phyloP scores from a whole-genome alignment of 176 grass and related monocot genomes.

The Poa annua region DNA sequence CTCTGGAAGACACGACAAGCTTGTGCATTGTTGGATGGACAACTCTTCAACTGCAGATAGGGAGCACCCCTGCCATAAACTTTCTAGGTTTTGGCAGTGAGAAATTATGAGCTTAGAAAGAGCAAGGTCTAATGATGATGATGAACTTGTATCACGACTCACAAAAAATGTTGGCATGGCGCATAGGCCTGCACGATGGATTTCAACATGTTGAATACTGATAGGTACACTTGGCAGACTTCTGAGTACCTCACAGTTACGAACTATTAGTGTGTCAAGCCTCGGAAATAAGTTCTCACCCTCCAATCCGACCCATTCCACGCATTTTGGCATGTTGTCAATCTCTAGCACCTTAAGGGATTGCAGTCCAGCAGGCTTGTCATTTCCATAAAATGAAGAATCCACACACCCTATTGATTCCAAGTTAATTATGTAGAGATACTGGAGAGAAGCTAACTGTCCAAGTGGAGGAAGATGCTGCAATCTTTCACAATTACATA shows the following conservation, averaged over 20 bases:
- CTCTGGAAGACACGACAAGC: slow-evolving; percentile 31
- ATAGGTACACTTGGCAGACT: slow-evolving; percentile 34
- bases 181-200: slow-evolving; percentile 28
- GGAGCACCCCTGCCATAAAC: slow-evolving; percentile 35
- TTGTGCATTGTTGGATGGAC: slow-evolving; percentile 46
- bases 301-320: slow-evolving; percentile 45
- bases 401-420: slow-evolving; percentile 23
- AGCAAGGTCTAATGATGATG: background rate
- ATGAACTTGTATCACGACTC: slow-evolving; percentile 1
- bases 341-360: slow-evolving; percentile 50
- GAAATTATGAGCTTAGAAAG: slow-evolving; percentile 29
- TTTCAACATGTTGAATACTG: slow-evolving; percentile 37
- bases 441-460: slow-evolving; percentile 41
- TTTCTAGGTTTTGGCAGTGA: slow-evolving; percentile 7
- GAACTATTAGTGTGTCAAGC: slow-evolving; percentile 41
- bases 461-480: slow-evolving; percentile 54
- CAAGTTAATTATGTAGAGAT: slow-evolving; percentile 48
- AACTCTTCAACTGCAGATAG: slow-evolving; percentile 39
- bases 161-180: slow-evolving; percentile 39
- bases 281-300: slow-evolving; percentile 13
- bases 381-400: slow-evolving; percentile 35
- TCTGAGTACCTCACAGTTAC: slow-evolving; percentile 36
- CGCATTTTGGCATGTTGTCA: slow-evolving; percentile 28
- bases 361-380: slow-evolving; percentile 30
- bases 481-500: too few species aligned